A percentile compares a stretch with the other conserved stretches of the same genome.
Evolutionary conservation across 768 basidiomycete genomes (phyloP).

Genomic region (Suillus brevipes): DNA sequence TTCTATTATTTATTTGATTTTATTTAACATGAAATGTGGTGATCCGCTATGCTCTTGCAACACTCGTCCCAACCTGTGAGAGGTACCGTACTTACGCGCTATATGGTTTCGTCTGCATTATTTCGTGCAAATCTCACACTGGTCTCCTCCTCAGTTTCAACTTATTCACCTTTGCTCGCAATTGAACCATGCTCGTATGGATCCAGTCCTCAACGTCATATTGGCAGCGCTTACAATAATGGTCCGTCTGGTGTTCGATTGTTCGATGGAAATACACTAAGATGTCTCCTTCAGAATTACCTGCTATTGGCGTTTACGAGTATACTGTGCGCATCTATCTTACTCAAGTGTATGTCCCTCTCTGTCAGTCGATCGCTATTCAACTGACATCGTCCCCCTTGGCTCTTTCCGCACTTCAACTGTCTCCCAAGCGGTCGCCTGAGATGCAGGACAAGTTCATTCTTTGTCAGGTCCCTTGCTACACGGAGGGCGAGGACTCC

Average conservation of each 20-base stretch:
- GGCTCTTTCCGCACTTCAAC: conserved; percentile 93
- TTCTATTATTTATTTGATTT: too few species aligned
- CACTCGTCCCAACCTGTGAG: too few species aligned
- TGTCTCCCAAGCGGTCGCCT: conserved; percentile 76
- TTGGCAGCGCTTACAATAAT: too few species aligned
- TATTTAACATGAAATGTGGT: too few species aligned
- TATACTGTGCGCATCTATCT: too few species aligned
- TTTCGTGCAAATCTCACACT: not conserved
- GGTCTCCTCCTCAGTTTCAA: conserved; percentile 9
- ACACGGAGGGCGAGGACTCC: conserved; percentile 95
- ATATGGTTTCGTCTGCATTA: too few species aligned
- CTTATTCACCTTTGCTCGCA: conserved; percentile 19
- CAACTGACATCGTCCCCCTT: conserved; percentile 6
- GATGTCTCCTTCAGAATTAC: too few species aligned
- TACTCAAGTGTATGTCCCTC: conserved; percentile 62
- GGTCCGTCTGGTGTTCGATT: too few species aligned
- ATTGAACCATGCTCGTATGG: conserved; percentile 46
- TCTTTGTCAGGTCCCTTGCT: conserved; percentile 90
- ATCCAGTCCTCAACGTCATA: conserved; percentile 48
- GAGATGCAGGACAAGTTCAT: conserved; percentile 95
- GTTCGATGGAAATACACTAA: too few species aligned
- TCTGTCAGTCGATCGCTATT: not conserved
- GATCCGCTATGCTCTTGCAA: too few species aligned
- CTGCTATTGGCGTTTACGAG: too few species aligned
- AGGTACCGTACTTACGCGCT: too few species aligned